These are phyloP conservation scores for Podospora pseudoanserina DNA, from an alignment of 495 filamentous ascomycete species.

Conservation along the genomic window DNA sequence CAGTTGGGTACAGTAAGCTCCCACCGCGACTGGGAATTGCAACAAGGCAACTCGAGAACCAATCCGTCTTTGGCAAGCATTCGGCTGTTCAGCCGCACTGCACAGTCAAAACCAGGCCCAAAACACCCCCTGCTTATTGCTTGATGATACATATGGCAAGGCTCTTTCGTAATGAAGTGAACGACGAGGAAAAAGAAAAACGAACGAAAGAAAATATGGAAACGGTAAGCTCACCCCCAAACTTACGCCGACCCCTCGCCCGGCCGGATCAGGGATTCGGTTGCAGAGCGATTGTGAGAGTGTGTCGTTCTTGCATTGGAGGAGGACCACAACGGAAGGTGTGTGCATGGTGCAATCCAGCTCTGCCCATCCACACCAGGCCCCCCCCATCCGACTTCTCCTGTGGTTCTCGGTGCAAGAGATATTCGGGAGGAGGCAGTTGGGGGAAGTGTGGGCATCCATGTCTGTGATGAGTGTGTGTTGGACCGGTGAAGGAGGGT, in stretches of 20 bases:
- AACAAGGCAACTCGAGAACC: neutral
- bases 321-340: neutral
- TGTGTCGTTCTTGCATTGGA: neutral
- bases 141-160: neutral
- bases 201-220: neutral
- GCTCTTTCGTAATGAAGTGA: neutral
- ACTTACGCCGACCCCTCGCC: neutral
- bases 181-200: neutral
- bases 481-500: neutral
- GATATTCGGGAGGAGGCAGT: neutral
- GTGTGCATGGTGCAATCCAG: neutral
- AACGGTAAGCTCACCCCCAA: neutral
- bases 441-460: neutral
- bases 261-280: neutral
- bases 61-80: neutral
- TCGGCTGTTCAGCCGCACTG: neutral
- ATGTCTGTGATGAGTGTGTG: neutral
- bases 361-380: neutral
- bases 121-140: neutral
- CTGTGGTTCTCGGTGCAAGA: neutral
- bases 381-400: no score
- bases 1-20: neutral
- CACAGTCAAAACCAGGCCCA: neutral
- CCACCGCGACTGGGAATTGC: neutral
- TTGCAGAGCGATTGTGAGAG: neutral